A percentile compares a stretch with the other conserved stretches of the same genome.
Evolutionary conservation across 345 rosid species (phyloP).

Genomic region (Nephelium lappaceum): DNA sequence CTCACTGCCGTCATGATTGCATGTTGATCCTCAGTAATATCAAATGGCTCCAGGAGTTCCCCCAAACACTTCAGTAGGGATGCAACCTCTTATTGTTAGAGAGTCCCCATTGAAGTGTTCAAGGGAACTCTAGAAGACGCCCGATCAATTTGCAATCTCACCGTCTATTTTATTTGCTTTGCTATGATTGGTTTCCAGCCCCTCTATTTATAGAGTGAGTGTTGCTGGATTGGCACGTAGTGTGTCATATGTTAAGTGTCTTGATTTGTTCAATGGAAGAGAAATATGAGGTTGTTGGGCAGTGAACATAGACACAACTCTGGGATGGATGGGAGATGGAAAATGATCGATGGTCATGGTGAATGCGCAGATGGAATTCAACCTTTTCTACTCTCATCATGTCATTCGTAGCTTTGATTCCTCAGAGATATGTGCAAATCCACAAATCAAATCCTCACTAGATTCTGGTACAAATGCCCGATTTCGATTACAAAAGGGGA

Average conservation of each 20-base stretch:
- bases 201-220: not conserved
- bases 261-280: not conserved
- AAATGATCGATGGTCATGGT: not conserved
- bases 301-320: slow-evolving; percentile 8
- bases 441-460: not conserved
- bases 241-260: not conserved
- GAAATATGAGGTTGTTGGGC: not conserved
- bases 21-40: not conserved
- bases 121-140: slow-evolving; percentile 37
- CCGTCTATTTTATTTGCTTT: not conserved
- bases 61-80: slow-evolving; percentile 33
- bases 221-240: not conserved
- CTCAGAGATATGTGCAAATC: not conserved
- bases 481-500: not conserved
- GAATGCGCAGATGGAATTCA: not conserved
- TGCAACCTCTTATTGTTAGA: not conserved
- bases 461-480: not conserved
- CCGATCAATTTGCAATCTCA: slow-evolving; percentile 1
- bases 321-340: not conserved
- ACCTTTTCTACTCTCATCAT: no score
- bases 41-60: slow-evolving; percentile 36
- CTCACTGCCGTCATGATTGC: no score
- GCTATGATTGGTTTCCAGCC: not conserved
- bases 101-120: slow-evolving; percentile 37
- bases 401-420: no score